Percentiles rank a stretch among this genome's conserved stretches.
Evolutionary conservation across 2,329 filamentous ascomycete species (phyloP).

Genomic region (Fusarium phyllophilum): DNA sequence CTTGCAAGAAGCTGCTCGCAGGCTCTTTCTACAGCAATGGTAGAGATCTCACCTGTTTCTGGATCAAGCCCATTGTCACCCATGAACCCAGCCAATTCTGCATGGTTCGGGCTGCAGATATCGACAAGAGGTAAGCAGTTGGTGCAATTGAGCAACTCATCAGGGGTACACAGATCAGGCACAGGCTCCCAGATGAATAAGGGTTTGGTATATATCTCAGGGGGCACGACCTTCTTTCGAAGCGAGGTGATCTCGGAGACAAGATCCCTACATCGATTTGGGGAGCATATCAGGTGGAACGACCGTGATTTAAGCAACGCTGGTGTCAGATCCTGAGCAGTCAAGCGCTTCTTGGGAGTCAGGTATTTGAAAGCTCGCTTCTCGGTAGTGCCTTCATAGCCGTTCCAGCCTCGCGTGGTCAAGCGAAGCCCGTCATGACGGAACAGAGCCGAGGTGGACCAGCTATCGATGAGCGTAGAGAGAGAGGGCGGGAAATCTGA

Average conservation of each 20-base stretch:
- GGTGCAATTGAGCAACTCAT: slow-evolving; percentile 71
- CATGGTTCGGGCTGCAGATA: slow-evolving; percentile 82
- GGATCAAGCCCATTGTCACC: slow-evolving; percentile 66
- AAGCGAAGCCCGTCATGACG: slow-evolving; percentile 72
- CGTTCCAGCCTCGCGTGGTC: slow-evolving; percentile 94
- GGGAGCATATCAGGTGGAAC: slow-evolving; percentile 90
- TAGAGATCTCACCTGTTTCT: slow-evolving; percentile 64
- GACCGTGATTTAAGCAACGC: slow-evolving; percentile 75
- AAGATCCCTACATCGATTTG: slow-evolving; percentile 78
- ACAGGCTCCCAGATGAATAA: slow-evolving; percentile 96
- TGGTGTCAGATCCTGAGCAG: slow-evolving; percentile 74
- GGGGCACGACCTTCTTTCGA: slow-evolving; percentile 54
- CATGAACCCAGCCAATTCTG: slow-evolving; percentile 90
- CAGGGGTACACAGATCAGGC: slow-evolving; percentile 83
- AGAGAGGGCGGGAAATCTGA: slow-evolving; percentile 83
- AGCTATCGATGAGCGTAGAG: slow-evolving; percentile 71
- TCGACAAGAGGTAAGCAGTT: slow-evolving; percentile 71
- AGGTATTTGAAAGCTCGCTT: slow-evolving; percentile 84
- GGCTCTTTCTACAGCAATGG: slow-evolving; percentile 63
- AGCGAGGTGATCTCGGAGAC: slow-evolving; percentile 75
- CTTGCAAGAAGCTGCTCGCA: slow-evolving; percentile 71
- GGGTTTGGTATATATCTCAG: slow-evolving; percentile 62
- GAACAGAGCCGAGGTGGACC: slow-evolving; percentile 79
- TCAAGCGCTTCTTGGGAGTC: slow-evolving; percentile 85
- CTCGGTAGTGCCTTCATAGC: slow-evolving; percentile 77